These are phyloP conservation scores for Avena sativa DNA, from an alignment of 176 grass and related monocot species.

Conservation along the genomic window DNA sequence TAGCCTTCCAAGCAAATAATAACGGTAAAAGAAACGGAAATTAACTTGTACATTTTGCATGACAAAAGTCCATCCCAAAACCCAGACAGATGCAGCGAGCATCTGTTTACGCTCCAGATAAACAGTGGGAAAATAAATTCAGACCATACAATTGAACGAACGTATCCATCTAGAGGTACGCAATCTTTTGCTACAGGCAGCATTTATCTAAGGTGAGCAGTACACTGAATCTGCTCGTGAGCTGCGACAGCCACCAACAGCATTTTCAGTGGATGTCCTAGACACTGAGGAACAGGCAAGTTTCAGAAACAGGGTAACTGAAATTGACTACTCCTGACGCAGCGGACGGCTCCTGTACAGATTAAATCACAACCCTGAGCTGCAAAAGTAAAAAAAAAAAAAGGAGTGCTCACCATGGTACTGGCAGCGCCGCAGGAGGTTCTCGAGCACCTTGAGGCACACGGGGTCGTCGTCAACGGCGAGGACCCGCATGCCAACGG, in stretches of 20 bases:
- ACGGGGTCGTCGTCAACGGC: slow-evolving; percentile 88
- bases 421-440: slow-evolving; percentile 76
- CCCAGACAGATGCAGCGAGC: slow-evolving; percentile 16
- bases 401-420: slow-evolving; percentile 64
- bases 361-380: background rate
- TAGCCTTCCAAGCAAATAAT: slow-evolving; percentile 25
- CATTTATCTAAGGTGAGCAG: slow-evolving; percentile 20
- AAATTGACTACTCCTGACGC: background rate
- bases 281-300: slow-evolving; percentile 23
- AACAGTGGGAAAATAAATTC: slow-evolving; percentile 23
- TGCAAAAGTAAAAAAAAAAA: background rate
- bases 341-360: background rate
- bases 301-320: slow-evolving; percentile 22
- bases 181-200: slow-evolving; percentile 10
- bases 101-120: background rate
- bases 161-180: background rate
- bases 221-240: slow-evolving; percentile 16
- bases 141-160: background rate
- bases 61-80: background rate
- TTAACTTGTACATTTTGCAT: slow-evolving; percentile 20
- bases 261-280: background rate
- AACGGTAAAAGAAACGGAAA: background rate
- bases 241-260: slow-evolving; percentile 13
- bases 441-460: slow-evolving; percentile 88
- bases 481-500: slow-evolving; percentile 86